A percentile compares a stretch with the other conserved stretches of the same genome.
Evolutionary conservation across 768 basidiomycete species (phyloP).

Genomic region (button mushroom (Agaricus bisporus)): DNA sequence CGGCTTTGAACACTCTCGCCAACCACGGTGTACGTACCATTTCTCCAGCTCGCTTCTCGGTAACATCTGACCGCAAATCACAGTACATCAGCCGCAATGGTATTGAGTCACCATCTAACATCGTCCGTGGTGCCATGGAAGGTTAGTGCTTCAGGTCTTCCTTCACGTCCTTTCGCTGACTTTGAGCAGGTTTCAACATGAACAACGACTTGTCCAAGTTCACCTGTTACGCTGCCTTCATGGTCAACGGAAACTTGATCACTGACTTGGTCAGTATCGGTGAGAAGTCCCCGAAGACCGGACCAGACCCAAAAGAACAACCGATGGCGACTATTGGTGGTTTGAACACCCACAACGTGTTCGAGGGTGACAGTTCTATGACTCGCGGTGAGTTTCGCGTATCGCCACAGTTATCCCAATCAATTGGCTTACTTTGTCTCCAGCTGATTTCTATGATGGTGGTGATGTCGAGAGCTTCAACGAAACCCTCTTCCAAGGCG

Average conservation of each 20-base stretch:
- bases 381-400: slow-evolving; percentile 5
- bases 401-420: too few relatives aligned
- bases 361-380: slow-evolving; percentile 12
- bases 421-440: background rate
- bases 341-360: slow-evolving; percentile 13
- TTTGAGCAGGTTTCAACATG: slow-evolving; percentile 15
- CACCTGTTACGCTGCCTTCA: slow-evolving; percentile 12
- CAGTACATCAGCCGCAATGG: slow-evolving; percentile 11
- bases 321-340: slow-evolving; percentile 13
- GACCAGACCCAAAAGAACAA: slow-evolving; percentile 12
- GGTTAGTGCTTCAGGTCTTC: background rate
- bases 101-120: slow-evolving; percentile 9
- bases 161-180: background rate
- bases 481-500: slow-evolving; percentile 15
- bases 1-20: slow-evolving; percentile 15
- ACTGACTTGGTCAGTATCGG: slow-evolving; percentile 16
- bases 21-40: slow-evolving; percentile 12
- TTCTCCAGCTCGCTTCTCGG: background rate
- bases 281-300: slow-evolving; percentile 12
- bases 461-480: slow-evolving; percentile 17
- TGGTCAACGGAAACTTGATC: slow-evolving; percentile 14
- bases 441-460: background rate
- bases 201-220: slow-evolving; percentile 10
- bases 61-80: background rate
- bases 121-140: slow-evolving; percentile 11